Conservation (phyloP, 192 early-diverging fungal species). For the Umbelopsis isabellina region DNA sequence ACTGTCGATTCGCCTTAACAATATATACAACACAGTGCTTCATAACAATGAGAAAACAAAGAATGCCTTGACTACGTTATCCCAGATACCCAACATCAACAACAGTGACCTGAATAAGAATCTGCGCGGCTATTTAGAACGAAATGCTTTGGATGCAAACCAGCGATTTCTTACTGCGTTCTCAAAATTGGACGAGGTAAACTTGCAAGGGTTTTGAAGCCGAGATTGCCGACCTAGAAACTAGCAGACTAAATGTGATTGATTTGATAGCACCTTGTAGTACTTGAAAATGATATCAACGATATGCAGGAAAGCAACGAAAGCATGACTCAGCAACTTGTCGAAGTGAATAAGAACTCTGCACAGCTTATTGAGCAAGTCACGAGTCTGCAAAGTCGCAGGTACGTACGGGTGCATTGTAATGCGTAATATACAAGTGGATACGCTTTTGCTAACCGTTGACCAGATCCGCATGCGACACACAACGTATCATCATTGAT, state of each 20-base stretch:
- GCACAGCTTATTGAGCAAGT: slow-evolving; percentile 67
- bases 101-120: slow-evolving; percentile 51
- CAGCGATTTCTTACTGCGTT: slow-evolving; percentile 56
- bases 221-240: slow-evolving; percentile 12
- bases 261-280: slow-evolving; percentile 51
- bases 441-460: background rate
- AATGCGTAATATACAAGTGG: background rate
- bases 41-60: slow-evolving; percentile 60
- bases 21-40: slow-evolving; percentile 4
- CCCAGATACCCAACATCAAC: slow-evolving; percentile 62
- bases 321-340: slow-evolving; percentile 63
- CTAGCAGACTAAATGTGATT: background rate
- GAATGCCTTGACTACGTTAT: slow-evolving; percentile 63
- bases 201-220: background rate
- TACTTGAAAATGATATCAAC: slow-evolving; percentile 62
- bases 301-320: slow-evolving; percentile 59
- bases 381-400: slow-evolving; percentile 61
- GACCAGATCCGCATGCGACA: slow-evolving; percentile 47
- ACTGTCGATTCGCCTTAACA: slow-evolving; percentile 1
- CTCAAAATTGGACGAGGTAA: slow-evolving; percentile 55
- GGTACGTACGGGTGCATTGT: slow-evolving; percentile 42
- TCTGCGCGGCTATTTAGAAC: slow-evolving; percentile 60
- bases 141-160: slow-evolving; percentile 53
- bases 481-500: slow-evolving; percentile 61
- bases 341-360: slow-evolving; percentile 59